Percentiles rank a stretch among this genome's conserved stretches.
These are phyloP conservation scores for Clonostachys sp. DNA, from an alignment of 2,329 filamentous ascomycete genomes.

Conservation along the genomic window DNA sequence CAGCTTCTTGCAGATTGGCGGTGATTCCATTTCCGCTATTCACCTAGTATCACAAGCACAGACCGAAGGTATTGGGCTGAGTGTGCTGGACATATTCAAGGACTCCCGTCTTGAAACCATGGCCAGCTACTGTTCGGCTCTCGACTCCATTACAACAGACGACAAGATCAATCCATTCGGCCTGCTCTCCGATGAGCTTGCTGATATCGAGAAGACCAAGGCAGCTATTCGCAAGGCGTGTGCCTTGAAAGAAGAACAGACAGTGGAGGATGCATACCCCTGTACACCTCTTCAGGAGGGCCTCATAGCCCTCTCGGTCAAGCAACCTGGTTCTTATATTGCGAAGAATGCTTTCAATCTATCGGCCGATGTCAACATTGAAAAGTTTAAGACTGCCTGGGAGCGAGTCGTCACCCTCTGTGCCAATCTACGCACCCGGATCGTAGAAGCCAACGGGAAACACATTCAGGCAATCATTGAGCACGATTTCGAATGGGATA, in stretches of 20 bases:
- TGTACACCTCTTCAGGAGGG: constrained; percentile 28
- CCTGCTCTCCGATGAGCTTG: not conserved
- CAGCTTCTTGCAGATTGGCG: constrained; percentile 18
- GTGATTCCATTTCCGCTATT: constrained; percentile 22
- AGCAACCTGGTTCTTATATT: constrained; percentile 10
- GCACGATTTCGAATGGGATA: constrained; percentile 2
- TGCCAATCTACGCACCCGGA: constrained; percentile 9
- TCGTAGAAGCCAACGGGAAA: constrained; percentile 6
- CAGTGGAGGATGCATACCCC: constrained; percentile 25
- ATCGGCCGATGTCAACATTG: constrained; percentile 3
- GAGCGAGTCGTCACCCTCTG: constrained; percentile 6
- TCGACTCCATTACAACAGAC: not conserved
- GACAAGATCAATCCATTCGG: not conserved
- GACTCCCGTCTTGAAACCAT: not conserved
- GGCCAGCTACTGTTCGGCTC: not conserved
- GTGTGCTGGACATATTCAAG: constrained; percentile 29
- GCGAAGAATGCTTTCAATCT: constrained; percentile 8
- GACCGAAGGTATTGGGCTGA: constrained; percentile 19
- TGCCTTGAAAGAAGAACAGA: not conserved
- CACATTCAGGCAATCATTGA: constrained; percentile 1
- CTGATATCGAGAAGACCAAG: not conserved
- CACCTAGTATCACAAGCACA: constrained; percentile 3
- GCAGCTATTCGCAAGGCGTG: not conserved
- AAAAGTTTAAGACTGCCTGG: constrained; percentile 9
- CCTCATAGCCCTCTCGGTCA: constrained; percentile 22